Evolutionary conservation across 2,329 filamentous ascomycete species (phyloP), one percentile per base, ranked within the genome.

Genomic region (Trichoderma citrinoviride): DNA sequence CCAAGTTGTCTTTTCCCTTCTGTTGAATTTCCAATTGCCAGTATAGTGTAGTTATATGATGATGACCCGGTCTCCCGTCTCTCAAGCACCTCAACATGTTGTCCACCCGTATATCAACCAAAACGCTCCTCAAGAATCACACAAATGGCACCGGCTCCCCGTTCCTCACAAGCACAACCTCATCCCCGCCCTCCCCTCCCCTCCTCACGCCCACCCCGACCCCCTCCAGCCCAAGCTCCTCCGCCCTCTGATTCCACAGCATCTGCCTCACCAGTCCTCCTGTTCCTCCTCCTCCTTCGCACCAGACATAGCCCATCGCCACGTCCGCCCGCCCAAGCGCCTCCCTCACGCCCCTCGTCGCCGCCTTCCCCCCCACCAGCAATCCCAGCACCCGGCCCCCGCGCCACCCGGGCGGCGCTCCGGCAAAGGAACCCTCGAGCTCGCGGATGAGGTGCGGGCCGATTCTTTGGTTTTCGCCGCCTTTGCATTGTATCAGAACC

Each of bases 321-420:
- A 85, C 87, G 43, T 79, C 76, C 72, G 89, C 90, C 65, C 86
- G 79, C 5, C 83, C 83, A 69, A 97, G 73, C 25, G 91, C 87
- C 54, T 92, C 87, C 65, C 91, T 80, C 3, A 96, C 87, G 1
- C 93, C 94, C 72, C 87, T 90, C 0, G 93, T 96, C 37, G 92
- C 90, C 61, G 87, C 81, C 67, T 83, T 81, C 68, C 88, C 86
- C 3, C 87, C 84, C 25, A 90, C 89, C 61, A 97, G 77, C 17
- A 97, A 72, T 0, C 87, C 93, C 40, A 97, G 74, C 6, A 90
- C 87, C 15, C 84, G 82, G 1, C 80, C 74, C 0, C 84, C 85
- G 61, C 87, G 81, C 90, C 91, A 96, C 0, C 88, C 89, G 0
- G 83, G 78, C 1, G 92, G 93, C 7, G 91, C 90, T 14, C 87